A percentile compares a stretch with the other conserved stretches of the same genome.
Conservation (phyloP, 2,329 filamentous ascomycete genomes). For the Hypomyces perniciosus region DNA sequence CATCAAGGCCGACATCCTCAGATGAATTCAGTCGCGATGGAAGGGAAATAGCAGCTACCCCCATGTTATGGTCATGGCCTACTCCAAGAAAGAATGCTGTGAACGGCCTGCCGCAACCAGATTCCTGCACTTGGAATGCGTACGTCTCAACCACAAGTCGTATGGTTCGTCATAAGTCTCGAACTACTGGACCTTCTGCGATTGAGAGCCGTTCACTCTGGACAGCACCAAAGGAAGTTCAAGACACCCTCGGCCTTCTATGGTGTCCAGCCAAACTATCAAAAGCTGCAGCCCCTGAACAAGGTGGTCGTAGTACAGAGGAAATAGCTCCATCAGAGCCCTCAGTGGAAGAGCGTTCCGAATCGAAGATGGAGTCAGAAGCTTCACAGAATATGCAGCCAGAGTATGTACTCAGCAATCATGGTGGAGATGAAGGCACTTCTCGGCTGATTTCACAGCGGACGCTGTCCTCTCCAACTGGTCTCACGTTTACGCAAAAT, state of each 20-base stretch:
- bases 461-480: not conserved
- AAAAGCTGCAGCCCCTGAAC: no score
- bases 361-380: no score
- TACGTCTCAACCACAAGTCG: not conserved
- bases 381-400: no score
- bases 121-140: not conserved
- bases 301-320: no score
- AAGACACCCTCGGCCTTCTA: not conserved
- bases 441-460: not conserved
- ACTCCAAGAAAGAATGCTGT: no score
- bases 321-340: no score
- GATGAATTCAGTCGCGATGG: no score
- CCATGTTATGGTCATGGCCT: no score
- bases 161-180: not conserved
- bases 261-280: not conserved
- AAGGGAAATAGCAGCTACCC: no score
- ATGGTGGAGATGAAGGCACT: not conserved
- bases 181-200: slow-evolving; percentile 19
- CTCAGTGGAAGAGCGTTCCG: no score
- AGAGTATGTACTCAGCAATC: no score
- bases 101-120: not conserved
- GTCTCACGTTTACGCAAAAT: not conserved
- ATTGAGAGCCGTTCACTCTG: slow-evolving; percentile 35
- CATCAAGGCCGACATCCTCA: no score
- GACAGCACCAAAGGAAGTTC: slow-evolving; percentile 13